Evolutionary conservation across 177 flowering plant genomes (phyloP).

Genomic region (Tripterygium wilfordii): DNA sequence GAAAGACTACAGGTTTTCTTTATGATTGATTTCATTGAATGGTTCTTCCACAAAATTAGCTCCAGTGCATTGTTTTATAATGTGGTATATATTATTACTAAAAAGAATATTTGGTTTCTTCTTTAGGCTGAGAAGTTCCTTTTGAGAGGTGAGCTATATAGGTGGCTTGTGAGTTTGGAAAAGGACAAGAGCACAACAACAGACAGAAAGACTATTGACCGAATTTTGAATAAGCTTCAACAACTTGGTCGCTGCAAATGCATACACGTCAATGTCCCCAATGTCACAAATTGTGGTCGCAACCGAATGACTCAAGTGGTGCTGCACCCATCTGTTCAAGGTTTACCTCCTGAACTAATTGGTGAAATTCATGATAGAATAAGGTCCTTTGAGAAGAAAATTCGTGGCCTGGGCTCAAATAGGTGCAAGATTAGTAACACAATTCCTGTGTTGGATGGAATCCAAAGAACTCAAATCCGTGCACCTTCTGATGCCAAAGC

Average conservation of each 20-base stretch:
- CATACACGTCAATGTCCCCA: conserved; percentile 52
- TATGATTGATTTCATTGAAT: background rate
- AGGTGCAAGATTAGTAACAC: conserved; percentile 35
- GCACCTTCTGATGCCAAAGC: conserved; percentile 34
- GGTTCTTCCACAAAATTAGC: background rate
- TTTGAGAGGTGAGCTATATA: conserved; percentile 64
- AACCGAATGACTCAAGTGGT: conserved; percentile 51
- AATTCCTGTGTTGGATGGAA: conserved; percentile 53
- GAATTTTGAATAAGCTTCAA: conserved; percentile 69
- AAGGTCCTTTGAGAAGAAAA: conserved; percentile 63
- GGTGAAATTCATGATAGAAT: conserved; percentile 73
- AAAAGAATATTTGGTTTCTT: background rate
- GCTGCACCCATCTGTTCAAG: conserved; percentile 69
- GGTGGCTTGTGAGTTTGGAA: conserved; percentile 69
- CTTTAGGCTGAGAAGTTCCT: conserved; percentile 71
- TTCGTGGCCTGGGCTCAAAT: conserved; percentile 45
- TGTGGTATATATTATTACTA: no score
- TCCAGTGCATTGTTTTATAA: background rate
- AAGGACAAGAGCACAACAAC: conserved; percentile 57
- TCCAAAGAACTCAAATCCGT: conserved; percentile 40
- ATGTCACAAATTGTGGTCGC: conserved; percentile 62
- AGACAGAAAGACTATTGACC: conserved; percentile 71
- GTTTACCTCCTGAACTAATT: conserved; percentile 44
- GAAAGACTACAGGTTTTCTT: conserved; percentile 57
- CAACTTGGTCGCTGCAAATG: conserved; percentile 70